phyloP scores from a whole-genome alignment of 2,329 filamentous ascomycete genomes.

The Pseudogymnoascus sp. region DNA sequence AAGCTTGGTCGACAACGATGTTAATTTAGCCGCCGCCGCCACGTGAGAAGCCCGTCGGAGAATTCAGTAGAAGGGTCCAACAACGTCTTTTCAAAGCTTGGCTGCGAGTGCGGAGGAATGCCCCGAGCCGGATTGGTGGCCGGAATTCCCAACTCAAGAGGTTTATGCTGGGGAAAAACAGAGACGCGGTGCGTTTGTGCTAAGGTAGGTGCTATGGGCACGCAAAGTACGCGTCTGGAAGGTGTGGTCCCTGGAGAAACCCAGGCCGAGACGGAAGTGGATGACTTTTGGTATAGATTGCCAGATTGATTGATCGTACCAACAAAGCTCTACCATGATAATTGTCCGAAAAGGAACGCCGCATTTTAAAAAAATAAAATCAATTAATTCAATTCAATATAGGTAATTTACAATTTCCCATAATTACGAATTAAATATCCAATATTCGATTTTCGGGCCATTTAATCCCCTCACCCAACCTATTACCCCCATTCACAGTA shows the following conservation, averaged over 20 bases:
- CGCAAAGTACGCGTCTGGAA: background rate
- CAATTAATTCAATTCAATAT: background rate
- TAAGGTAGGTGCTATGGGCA: background rate
- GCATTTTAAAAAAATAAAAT: background rate
- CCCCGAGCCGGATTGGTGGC: background rate
- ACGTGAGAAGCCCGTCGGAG: background rate
- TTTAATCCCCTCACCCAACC: background rate
- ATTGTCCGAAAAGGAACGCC: background rate
- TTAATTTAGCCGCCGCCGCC: background rate
- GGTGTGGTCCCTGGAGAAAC: background rate
- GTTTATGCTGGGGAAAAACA: background rate
- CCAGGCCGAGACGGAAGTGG: background rate
- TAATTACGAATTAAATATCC: background rate
- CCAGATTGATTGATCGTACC: background rate
- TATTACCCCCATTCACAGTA: background rate
- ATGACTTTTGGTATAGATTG: background rate
- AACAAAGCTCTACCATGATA: background rate
- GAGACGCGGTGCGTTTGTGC: background rate
- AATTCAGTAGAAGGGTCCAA: background rate
- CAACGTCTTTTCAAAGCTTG: background rate
- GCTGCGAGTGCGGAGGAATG: background rate
- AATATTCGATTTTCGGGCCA: background rate
- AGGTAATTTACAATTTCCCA: background rate
- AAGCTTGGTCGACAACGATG: background rate
- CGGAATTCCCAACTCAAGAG: background rate